These are phyloP conservation scores for Pyronema omphalodes DNA, from an alignment of 495 filamentous ascomycete species.

Conservation along the genomic window DNA sequence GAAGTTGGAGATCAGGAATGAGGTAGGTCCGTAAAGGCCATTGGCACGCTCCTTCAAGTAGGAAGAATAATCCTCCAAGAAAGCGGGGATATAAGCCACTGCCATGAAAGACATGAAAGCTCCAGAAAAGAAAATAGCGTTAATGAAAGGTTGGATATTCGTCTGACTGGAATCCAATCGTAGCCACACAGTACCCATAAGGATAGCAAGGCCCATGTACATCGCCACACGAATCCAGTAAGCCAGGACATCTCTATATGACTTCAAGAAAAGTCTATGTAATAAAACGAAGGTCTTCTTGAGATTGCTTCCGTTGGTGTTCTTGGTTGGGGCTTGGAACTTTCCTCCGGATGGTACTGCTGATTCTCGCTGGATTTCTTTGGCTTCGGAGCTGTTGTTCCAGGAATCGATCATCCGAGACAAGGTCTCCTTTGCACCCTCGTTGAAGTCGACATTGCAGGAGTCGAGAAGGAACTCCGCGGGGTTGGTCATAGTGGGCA, in stretches of 20 bases:
- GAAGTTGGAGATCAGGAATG: constrained; percentile 62
- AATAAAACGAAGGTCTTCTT: constrained; percentile 33
- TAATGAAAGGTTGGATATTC: constrained; percentile 59
- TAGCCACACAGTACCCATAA: constrained; percentile 80
- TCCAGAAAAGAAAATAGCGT: constrained; percentile 64
- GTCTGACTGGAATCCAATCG: constrained; percentile 43
- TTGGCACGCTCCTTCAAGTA: constrained; percentile 67
- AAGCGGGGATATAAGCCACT: constrained; percentile 66
- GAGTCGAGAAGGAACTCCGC: constrained; percentile 61
- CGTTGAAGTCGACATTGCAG: constrained; percentile 54
- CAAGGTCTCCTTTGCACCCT: constrained; percentile 24
- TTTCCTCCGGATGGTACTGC: background rate
- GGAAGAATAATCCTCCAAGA: constrained; percentile 54
- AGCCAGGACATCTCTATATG: constrained; percentile 59
- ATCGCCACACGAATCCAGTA: constrained; percentile 69
- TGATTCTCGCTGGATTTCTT: constrained; percentile 19
- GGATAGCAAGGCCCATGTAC: constrained; percentile 66
- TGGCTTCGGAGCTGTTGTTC: constrained; percentile 11
- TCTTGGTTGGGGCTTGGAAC: background rate
- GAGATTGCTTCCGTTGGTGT: background rate
- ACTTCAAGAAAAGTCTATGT: constrained; percentile 59
- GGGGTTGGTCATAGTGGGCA: constrained; percentile 53
- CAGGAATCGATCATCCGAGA: constrained; percentile 29
- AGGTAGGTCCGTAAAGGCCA: constrained; percentile 53
- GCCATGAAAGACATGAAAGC: constrained; percentile 91